Base-by-base conservation (phyloP, 495 filamentous ascomycete species). In the Geoglossum glabrum region DNA sequence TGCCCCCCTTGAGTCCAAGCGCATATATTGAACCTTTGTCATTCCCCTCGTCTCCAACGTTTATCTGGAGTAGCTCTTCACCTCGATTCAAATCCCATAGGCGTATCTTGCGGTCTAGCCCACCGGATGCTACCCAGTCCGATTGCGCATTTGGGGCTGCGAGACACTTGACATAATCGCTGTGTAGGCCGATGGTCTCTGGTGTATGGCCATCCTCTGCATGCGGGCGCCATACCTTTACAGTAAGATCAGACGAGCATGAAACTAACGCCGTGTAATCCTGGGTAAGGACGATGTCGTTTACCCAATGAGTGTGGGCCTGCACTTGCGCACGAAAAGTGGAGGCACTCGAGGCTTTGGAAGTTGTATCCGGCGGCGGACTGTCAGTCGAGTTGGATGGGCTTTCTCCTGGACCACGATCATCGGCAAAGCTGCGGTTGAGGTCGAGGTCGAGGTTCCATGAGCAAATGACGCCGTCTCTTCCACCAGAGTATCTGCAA, bases 281-380 rank as follows among this genome's bases (percentile, higher is more conserved):
- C 63, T 89, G 77, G 28, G 85, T 82, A 56, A 97, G 79, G n/a
- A 82, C 79, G 59, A 98, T 86, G 64, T 97, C 90, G 66, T 97
- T 97, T 68, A 98, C 85, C 92, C 92, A 97, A 69, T 97, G 90
- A 28, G 90, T 97, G 67, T 98, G 92, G 13, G 92, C 93, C 65
- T 96, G 89, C n/a, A 90, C 86, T 69, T 95, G 89, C 51, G 83
- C 78, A 58, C 87, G 82, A 68, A 90, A 90, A n/a, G 76, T 76
- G 34, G 88, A 87, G n/a, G 67, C 59, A 3, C 63, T 28, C 61
- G 15, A 59, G 45, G 38, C 63, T 65, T 57, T 69, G 64, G 47
- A 57, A 54, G 55, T 61, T 26, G 65, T 61, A 49, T 57, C 60
- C 11, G 70, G 64, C 56, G 65, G 63, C 57, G 65, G 10, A 65